phyloP scores from a whole-genome alignment of 1,284 basidiomycete genomes.

The Ustilago tritici region DNA sequence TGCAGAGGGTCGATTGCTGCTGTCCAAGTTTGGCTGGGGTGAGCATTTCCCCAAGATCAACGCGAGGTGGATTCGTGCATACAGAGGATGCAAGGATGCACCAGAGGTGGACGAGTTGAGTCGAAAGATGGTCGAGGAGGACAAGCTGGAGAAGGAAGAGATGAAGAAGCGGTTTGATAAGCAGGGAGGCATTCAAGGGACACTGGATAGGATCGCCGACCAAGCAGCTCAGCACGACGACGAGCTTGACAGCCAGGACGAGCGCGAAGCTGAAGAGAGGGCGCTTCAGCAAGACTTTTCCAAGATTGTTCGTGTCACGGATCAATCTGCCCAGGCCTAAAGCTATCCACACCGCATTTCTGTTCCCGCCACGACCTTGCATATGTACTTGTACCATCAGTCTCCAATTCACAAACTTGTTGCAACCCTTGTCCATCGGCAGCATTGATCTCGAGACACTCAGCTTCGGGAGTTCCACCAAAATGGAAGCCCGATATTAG shows the following conservation, averaged over 20 bases:
- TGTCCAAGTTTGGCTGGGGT: slow-evolving; percentile 66
- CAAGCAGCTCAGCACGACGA: slow-evolving; percentile 27
- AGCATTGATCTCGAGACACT: too few species aligned
- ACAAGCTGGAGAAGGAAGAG: slow-evolving; percentile 51
- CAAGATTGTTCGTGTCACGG: slow-evolving; percentile 55
- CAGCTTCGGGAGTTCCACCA: background rate
- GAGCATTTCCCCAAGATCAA: slow-evolving; percentile 62
- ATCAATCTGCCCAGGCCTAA: slow-evolving; percentile 17
- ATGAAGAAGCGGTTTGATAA: slow-evolving; percentile 44
- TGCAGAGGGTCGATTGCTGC: slow-evolving; percentile 53
- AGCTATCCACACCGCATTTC: too few species aligned
- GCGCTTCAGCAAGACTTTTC: slow-evolving; percentile 47
- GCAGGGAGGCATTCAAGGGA: slow-evolving; percentile 46
- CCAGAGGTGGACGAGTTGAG: slow-evolving; percentile 49
- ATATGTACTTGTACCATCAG: slow-evolving; percentile 26
- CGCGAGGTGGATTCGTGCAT: slow-evolving; percentile 51
- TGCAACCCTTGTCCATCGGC: background rate
- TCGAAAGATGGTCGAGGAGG: slow-evolving; percentile 54
- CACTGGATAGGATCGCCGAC: slow-evolving; percentile 46
- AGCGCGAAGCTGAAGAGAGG: slow-evolving; percentile 34
- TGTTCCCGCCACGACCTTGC: background rate
- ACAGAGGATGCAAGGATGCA: slow-evolving; percentile 46
- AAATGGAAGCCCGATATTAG: background rate
- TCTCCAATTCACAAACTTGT: background rate
- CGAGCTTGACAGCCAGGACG: slow-evolving; percentile 24